These are phyloP conservation scores for Ascochyta clinopodiicola DNA, from an alignment of 2,329 filamentous ascomycete species.

Conservation along the genomic window DNA sequence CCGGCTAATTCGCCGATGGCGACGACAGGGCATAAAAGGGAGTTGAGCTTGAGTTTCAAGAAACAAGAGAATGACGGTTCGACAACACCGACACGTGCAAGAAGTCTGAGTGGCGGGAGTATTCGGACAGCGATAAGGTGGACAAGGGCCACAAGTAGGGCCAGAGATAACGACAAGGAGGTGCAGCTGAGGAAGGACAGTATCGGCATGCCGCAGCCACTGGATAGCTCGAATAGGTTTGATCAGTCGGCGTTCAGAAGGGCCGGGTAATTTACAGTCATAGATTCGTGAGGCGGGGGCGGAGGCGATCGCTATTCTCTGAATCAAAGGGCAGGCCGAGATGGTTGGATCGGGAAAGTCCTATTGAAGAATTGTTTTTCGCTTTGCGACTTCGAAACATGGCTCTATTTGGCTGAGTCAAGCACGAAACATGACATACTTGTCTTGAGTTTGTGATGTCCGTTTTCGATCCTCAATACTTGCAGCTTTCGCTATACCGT, in stretches of 20 bases:
- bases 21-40: slow-evolving; percentile 4
- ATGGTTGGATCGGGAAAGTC: too few relatives aligned
- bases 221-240: slow-evolving; percentile 30
- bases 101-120: slow-evolving; percentile 34
- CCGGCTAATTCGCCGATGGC: neutral
- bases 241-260: neutral
- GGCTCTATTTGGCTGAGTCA: too few relatives aligned
- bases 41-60: slow-evolving; percentile 15
- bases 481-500: too few relatives aligned
- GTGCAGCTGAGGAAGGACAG: slow-evolving; percentile 32
- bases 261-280: too few relatives aligned
- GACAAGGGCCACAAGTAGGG: slow-evolving; percentile 22
- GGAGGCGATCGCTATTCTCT: too few relatives aligned
- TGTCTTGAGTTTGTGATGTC: too few relatives aligned
- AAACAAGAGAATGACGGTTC: slow-evolving; percentile 13
- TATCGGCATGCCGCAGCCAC: slow-evolving; percentile 32
- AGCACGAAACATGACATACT: too few relatives aligned
- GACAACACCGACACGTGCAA: slow-evolving; percentile 25
- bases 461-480: too few relatives aligned
- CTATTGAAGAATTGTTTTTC: too few relatives aligned
- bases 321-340: too few relatives aligned
- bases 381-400: too few relatives aligned
- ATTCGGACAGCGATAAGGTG: slow-evolving; percentile 32
- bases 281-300: too few relatives aligned
- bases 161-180: slow-evolving; percentile 27